A percentile compares a stretch with the other conserved stretches of the same genome.
Conservation (phyloP, 768 basidiomycete genomes). For the Pisolithus microcarpus region DNA sequence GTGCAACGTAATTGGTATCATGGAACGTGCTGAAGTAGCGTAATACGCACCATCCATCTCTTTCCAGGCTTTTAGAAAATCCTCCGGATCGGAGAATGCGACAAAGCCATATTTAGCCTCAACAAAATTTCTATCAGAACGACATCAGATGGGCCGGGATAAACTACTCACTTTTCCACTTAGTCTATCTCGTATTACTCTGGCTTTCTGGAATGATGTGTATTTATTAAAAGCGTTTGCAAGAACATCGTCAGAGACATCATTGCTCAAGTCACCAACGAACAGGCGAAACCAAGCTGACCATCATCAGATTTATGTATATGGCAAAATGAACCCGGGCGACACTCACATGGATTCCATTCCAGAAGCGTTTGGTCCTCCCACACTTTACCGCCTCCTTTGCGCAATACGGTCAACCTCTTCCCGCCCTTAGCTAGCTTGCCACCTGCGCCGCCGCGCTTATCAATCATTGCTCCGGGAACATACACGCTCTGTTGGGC, state of each 20-base stretch:
- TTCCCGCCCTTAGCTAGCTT: conserved; percentile 88
- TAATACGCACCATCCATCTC: conserved; percentile 87
- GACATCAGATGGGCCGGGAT: background rate
- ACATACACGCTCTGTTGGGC: conserved; percentile 91
- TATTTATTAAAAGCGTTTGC: conserved; percentile 92
- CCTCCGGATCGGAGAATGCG: conserved; percentile 96
- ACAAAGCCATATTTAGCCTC: conserved; percentile 97
- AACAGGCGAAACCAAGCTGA: conserved; percentile 96
- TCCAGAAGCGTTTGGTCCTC: conserved; percentile 96
- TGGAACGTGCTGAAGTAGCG: background rate
- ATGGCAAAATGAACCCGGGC: background rate
- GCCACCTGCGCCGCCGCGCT: conserved; percentile 77
- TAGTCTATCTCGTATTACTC: conserved; percentile 89
- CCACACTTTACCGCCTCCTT: conserved; percentile 96
- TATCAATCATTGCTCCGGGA: conserved; percentile 85
- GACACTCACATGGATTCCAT: conserved; percentile 86
- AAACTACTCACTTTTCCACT: conserved; percentile 74
- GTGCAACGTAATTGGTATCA: conserved; percentile 3
- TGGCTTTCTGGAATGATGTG: conserved; percentile 87
- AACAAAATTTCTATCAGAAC: conserved; percentile 3
- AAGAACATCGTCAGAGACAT: conserved; percentile 93
- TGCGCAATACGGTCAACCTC: conserved; percentile 86
- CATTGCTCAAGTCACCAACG: conserved; percentile 96
- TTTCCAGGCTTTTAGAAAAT: conserved; percentile 97
- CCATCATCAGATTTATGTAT: conserved; percentile 3